Base-by-base conservation (phyloP, 192 early-diverging fungal genomes). In the Umbelopsis sp. region DNA sequence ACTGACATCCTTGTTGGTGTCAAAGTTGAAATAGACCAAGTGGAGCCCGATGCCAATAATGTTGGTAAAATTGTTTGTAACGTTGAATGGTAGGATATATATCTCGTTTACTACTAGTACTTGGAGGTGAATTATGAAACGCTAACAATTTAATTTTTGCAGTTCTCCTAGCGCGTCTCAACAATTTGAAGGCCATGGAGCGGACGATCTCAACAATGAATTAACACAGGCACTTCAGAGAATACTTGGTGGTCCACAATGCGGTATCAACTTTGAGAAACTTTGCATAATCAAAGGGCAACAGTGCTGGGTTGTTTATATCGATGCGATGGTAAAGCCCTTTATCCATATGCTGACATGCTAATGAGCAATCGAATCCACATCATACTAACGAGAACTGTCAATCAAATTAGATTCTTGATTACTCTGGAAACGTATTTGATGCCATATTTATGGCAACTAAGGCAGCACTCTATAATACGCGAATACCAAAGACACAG, bases 1-100 rank as follows among this genome's bases (percentile, higher is more conserved):
- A 95, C 96, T 0, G 94, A 96, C 66, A 90, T 98, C 1, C 84
- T 99, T 11, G 96, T 98, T 25, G 96, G 97, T 20, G 88, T 99
- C 71, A 99, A 98, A 77, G 94, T 94, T 12, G 94, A 96, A 71
- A 90, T 98, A 65, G 93, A 91, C 17, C 83, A 84, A 45, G 87
- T 85, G 68, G 81, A 86, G 14, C 85, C 81, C 49, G 90, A 89
- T 69, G 84, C 84, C 25, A 88, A 80, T 49, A 84, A 89, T 54
- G 68, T 72, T 47, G 92, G 94, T 21, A 79, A 89, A 45, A 85
- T 99, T 29, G 77, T 92, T 14, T 96, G 94, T 83, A 91, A 88
- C 70, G 95, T 98, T 1, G 97, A 98, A 74, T 99, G 96, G 91
- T 90, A 84, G 75, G 38, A 41, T 3, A 41, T 41, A 3, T 41